These are phyloP conservation scores for Verticillium dahliae DNA, from an alignment of 2,329 filamentous ascomycete species.

Conservation along the genomic window DNA sequence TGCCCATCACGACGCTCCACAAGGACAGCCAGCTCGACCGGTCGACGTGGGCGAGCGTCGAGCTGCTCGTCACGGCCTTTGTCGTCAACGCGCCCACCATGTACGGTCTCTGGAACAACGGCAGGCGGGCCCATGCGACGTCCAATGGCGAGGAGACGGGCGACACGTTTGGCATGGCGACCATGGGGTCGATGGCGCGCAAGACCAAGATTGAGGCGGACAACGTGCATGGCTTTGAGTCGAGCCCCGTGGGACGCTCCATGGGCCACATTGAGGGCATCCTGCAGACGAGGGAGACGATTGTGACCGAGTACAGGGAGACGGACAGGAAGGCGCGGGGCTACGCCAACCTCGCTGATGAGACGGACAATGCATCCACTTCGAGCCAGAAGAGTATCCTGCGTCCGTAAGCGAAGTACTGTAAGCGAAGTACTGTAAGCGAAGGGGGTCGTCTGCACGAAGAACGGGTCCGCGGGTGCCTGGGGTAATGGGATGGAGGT, in stretches of 20 bases:
- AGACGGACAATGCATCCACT: neutral
- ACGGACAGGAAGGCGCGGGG: neutral
- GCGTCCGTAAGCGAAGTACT: neutral
- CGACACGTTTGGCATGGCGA: constrained; percentile 4
- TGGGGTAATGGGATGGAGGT: too few species aligned
- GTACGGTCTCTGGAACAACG: constrained; percentile 25
- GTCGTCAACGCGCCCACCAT: constrained; percentile 32
- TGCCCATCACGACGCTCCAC: constrained; percentile 27
- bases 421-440: neutral
- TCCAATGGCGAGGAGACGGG: constrained; percentile 9
- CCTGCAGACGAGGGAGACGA: constrained; percentile 9
- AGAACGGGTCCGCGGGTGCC: too few species aligned
- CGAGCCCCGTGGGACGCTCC: constrained; percentile 4
- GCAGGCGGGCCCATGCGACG: constrained; percentile 13
- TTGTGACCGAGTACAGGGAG: constrained; percentile 8
- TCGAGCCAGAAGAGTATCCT: neutral
- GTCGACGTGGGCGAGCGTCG: constrained; percentile 29
- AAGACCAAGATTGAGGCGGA: constrained; percentile 2
- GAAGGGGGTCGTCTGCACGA: too few species aligned
- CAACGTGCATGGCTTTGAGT: neutral
- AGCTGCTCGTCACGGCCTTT: constrained; percentile 15
- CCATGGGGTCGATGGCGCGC: constrained; percentile 4
- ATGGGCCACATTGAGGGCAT: constrained; percentile 7
- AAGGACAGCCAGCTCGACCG: constrained; percentile 26
- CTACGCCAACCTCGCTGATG: neutral